These are phyloP conservation scores for Aspergillus brasiliensis DNA, from an alignment of 2,329 filamentous ascomycete genomes.

Conservation along the genomic window DNA sequence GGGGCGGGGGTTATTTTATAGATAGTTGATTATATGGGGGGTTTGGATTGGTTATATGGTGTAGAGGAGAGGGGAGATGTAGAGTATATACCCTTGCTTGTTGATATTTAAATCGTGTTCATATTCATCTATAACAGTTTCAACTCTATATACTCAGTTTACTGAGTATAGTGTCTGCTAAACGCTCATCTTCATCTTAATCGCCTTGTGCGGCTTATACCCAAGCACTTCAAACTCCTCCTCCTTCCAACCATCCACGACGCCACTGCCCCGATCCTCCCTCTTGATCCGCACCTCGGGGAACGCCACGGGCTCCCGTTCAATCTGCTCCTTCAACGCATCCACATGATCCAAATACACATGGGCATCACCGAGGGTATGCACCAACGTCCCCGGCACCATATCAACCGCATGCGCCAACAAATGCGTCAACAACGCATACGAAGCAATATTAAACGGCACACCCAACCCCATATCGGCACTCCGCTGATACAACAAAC, in stretches of 20 bases:
- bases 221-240: slow-evolving; percentile 87
- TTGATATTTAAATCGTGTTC: slow-evolving; percentile 5
- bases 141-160: background rate
- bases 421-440: slow-evolving; percentile 94
- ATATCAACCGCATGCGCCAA: slow-evolving; percentile 83
- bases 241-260: slow-evolving; percentile 88
- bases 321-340: slow-evolving; percentile 77
- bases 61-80: too few relatives aligned
- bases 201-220: slow-evolving; percentile 87
- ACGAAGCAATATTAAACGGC: slow-evolving; percentile 96
- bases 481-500: slow-evolving; percentile 87
- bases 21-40: too few relatives aligned
- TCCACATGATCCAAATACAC: slow-evolving; percentile 93
- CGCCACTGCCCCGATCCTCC: slow-evolving; percentile 71
- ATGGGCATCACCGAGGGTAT: slow-evolving; percentile 98
- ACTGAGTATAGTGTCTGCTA: slow-evolving; percentile 39
- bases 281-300: slow-evolving; percentile 74
- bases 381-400: slow-evolving; percentile 82
- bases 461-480: slow-evolving; percentile 98
- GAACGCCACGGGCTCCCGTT: slow-evolving; percentile 77
- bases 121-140: slow-evolving; percentile 10
- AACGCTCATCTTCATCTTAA: slow-evolving; percentile 99
- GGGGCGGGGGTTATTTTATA: slow-evolving; percentile 74
- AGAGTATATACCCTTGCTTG: slow-evolving; percentile 2
- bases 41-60: too few relatives aligned